A percentile compares a stretch with the other conserved stretches of the same genome.
Evolutionary conservation across 2,329 filamentous ascomycete genomes (phyloP).

Genomic region (Rachicladosporium sp.): DNA sequence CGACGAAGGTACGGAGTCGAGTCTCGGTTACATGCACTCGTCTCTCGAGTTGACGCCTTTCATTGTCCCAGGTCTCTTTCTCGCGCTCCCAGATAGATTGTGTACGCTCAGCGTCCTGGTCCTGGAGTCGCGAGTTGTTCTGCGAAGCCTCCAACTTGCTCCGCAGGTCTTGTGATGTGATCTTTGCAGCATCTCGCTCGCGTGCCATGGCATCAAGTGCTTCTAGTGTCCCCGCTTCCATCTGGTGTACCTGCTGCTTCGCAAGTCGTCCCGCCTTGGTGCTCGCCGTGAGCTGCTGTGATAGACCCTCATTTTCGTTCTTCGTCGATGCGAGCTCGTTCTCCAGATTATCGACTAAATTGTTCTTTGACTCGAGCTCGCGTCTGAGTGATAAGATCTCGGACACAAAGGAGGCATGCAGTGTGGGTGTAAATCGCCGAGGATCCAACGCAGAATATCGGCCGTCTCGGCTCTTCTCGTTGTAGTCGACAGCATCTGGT

Average conservation of each 20-base stretch:
- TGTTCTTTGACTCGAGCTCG: constrained; percentile 82
- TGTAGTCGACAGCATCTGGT: constrained; percentile 27
- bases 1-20: constrained; percentile 69
- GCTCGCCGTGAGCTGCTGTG: constrained; percentile 47
- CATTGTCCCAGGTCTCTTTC: constrained; percentile 71
- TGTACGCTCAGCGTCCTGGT: constrained; percentile 68
- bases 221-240: constrained; percentile 80
- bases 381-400: constrained; percentile 80
- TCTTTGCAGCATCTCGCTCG: constrained; percentile 75
- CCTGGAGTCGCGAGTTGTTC: constrained; percentile 64
- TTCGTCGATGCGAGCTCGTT: constrained; percentile 56
- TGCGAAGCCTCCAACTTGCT: constrained; percentile 66
- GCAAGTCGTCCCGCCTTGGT: constrained; percentile 67
- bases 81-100: constrained; percentile 76
- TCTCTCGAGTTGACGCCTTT: constrained; percentile 69
- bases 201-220: constrained; percentile 71
- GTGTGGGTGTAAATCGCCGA: constrained; percentile 81
- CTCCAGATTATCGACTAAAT: constrained; percentile 77
- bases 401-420: constrained; percentile 87
- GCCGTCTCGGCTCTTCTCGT: constrained; percentile 38
- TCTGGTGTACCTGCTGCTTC: constrained; percentile 71
- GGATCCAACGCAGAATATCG: constrained; percentile 62
- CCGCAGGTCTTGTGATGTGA: constrained; percentile 57
- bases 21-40: constrained; percentile 80
- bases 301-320: constrained; percentile 61